phyloP scores from a whole-genome alignment of 495 filamentous ascomycete genomes.

The Cetradonia linearis region DNA sequence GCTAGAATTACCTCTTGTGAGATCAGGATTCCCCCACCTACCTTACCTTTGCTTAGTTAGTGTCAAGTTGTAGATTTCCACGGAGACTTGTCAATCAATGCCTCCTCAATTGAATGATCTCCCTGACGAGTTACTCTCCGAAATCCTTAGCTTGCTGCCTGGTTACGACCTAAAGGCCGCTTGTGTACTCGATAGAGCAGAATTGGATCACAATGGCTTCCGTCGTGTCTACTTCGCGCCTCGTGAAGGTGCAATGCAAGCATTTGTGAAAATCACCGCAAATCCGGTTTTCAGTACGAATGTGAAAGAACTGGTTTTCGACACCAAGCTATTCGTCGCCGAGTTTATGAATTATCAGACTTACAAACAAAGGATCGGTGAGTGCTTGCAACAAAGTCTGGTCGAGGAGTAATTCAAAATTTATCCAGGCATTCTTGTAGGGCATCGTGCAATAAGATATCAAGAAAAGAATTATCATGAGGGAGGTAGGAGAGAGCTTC shows the following conservation, averaged over 20 bases:
- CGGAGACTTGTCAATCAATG: background rate
- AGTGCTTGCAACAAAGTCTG: too few species aligned
- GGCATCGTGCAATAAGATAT: too few species aligned
- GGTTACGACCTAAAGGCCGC: background rate
- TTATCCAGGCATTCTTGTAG: too few species aligned
- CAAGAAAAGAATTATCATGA: background rate
- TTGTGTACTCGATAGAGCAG: background rate
- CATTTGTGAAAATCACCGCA: background rate
- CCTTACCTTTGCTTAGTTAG: background rate
- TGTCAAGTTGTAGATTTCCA: too few species aligned
- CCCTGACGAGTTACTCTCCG: background rate
- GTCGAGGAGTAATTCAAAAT: too few species aligned
- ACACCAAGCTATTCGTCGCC: background rate
- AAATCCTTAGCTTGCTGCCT: background rate
- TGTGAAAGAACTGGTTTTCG: background rate
- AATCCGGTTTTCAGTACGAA: background rate
- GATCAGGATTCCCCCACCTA: background rate
- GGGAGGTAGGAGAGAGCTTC: background rate
- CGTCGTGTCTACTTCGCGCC: conserved; percentile 2
- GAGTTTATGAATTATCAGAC: too few species aligned
- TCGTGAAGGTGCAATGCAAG: background rate
- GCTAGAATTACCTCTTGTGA: too few species aligned
- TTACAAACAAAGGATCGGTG: too few species aligned
- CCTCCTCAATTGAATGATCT: background rate
- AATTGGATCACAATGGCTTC: background rate